Evolutionary conservation across 257 asterid genomes (phyloP), one percentile per base, ranked within the genome.

Genomic region (Solanum stenotomum): DNA sequence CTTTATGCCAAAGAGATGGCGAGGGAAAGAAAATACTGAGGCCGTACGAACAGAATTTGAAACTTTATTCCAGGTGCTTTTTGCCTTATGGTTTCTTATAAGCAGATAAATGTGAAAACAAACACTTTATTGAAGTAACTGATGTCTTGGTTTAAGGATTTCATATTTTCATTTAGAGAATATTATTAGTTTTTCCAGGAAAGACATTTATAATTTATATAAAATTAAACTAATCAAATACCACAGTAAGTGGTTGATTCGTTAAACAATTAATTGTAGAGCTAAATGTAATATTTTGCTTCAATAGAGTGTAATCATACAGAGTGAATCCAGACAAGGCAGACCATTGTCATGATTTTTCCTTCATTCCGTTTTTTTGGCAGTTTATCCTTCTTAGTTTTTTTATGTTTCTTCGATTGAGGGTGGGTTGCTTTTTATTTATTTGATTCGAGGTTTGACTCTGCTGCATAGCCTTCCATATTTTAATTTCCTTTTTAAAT

Each of bases 1-100:
- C 79, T 92, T 92, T 90, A 97, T 95, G 99, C 99, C 99, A 27
- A 97, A 95, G 92, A 92, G 94, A 89, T 97, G 99, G 99, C 99
- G 99, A 76, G 97, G 94, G 76, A 96, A 95, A 93, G 99, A 96
- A 92, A 93, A 94, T 89, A 91, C 94, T 12, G 98, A 92, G 87
- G 90, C 92, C 67, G 98, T 95, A 59, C 92, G 95, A 74, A 52
- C 85, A 46, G 99, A 96, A 93, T 97, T 96, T 88, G 99, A 95
- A 89, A 94, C 98, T 83, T 94, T 97, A 84, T 97, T 96, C 90
- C 98, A 97, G 99, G 99, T 97, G 92, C 79, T 85, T 76, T 56
- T 86, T 49, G 35, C 70, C 31, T n/a, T 49, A 10, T 5, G 46
- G 71, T 10, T 82, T 29, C 31, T 49, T 49, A 49, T 82, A 49